Conservation (phyloP, 805 yeast genomes). For the Candida ficus region DNA sequence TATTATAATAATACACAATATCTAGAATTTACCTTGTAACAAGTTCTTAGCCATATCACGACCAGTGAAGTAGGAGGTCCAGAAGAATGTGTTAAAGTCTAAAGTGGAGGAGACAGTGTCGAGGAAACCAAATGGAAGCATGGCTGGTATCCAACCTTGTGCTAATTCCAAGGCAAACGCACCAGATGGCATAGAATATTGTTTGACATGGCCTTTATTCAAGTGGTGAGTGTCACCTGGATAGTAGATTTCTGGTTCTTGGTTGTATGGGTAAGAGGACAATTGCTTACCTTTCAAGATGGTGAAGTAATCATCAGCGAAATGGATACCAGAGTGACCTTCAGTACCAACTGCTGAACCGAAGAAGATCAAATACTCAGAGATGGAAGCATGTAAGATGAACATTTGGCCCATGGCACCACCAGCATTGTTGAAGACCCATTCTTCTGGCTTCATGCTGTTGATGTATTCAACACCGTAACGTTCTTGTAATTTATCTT, state of each 20-base stretch:
- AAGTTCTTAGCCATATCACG: conserved; percentile 71
- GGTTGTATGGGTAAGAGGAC: conserved; percentile 64
- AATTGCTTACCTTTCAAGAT: conserved; percentile 75
- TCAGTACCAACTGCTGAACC: conserved; percentile 94
- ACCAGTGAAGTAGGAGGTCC: conserved; percentile 73
- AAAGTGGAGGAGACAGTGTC: conserved; percentile 77
- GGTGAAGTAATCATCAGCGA: conserved; percentile 96
- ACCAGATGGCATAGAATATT: conserved; percentile 79
- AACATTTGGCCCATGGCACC: conserved; percentile 98
- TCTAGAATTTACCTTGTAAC: conserved; percentile 56
- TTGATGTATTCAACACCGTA: conserved; percentile 76
- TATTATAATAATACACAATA: too few relatives aligned
- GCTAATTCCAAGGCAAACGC: conserved; percentile 91
- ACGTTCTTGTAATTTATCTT: conserved; percentile 47
- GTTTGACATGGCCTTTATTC: conserved; percentile 68
- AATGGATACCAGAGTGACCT: conserved; percentile 94
- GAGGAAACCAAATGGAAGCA: conserved; percentile 93
- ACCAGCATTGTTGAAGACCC: conserved; percentile 98
- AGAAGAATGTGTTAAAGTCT: conserved; percentile 62
- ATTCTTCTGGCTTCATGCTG: conserved; percentile 67
- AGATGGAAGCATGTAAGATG: conserved; percentile 87
- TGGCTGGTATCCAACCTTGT: conserved; percentile 97
- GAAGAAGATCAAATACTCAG: conserved; percentile 89
- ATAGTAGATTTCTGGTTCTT: conserved; percentile 60
- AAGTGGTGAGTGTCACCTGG: conserved; percentile 90